A percentile compares a stretch with the other conserved stretches of the same genome.
These are phyloP conservation scores for Botryotinia convoluta DNA, from an alignment of 2,329 filamentous ascomycete genomes.

Conservation along the genomic window DNA sequence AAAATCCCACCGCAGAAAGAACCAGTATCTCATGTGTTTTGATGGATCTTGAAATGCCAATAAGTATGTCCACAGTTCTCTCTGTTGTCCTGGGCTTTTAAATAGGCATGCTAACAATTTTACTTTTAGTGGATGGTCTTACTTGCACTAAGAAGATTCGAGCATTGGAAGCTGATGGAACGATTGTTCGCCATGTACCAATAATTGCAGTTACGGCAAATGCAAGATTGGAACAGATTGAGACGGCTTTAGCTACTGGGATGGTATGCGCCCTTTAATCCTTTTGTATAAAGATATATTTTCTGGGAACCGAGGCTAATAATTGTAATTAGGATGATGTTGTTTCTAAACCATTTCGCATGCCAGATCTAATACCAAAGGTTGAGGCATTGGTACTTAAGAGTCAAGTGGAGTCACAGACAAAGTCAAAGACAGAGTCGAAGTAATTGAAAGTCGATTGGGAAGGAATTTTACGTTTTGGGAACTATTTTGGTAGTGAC, in stretches of 20 bases:
- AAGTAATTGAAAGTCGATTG: not conserved
- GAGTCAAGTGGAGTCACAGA: not conserved
- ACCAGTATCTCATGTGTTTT: constrained; percentile 60
- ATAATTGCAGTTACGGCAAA: constrained; percentile 85
- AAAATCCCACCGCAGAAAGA: constrained; percentile 38
- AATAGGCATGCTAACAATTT: not conserved
- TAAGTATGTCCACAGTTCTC: constrained; percentile 50
- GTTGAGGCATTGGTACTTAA: constrained; percentile 50
- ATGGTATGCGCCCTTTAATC: constrained; percentile 53
- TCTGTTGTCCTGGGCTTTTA: constrained; percentile 58
- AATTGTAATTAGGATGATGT: constrained; percentile 59
- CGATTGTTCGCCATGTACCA: constrained; percentile 64
- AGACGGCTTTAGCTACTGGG: constrained; percentile 66
- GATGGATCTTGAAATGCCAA: constrained; percentile 81
- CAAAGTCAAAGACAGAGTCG: not conserved
- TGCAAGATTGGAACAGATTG: constrained; percentile 70
- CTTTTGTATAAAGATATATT: not conserved
- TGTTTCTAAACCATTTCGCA: constrained; percentile 77
- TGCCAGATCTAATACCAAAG: constrained; percentile 66
- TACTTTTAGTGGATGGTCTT: constrained; percentile 62
- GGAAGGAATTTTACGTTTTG: not conserved
- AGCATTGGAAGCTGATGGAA: constrained; percentile 61
- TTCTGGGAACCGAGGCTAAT: constrained; percentile 24
- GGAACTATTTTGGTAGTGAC: not conserved
- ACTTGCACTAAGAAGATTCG: constrained; percentile 69